Evolutionary conservation across 2,329 filamentous ascomycete species (phyloP), one percentile per base, ranked within the genome.

Genomic region (Aspergillus amoenus): DNA sequence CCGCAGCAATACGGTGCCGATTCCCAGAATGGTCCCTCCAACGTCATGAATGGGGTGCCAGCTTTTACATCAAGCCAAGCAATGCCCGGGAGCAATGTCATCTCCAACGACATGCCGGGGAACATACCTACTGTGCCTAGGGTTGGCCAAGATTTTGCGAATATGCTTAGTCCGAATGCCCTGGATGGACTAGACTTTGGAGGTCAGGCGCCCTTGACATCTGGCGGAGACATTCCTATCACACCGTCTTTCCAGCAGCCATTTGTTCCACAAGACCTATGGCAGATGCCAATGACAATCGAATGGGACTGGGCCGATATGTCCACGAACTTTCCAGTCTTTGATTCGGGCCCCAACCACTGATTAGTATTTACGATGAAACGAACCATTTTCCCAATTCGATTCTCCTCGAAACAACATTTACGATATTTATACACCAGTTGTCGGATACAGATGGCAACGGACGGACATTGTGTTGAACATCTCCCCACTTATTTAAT

Each of bases 231-330:
- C 32, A 68, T 70, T 11, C 67, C 69, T 55, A 69, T 77, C 37
- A 72, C 75, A 12, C 68, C 80, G 3, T 52, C 55, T 17, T 92
- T 93, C 69, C 88, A 93, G 67, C 90, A 95, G 64, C 93, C 93
- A 0, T 88, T 96, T 67, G 85, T 97, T 21, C 93, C 94, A 4
- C 91, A 93, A 66, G 94, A 97, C 75, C 76, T 97, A 24, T 99
- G 94, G 86, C 89, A 93, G 72, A 88, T 97, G 84, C 93, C 93
- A 1, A 96, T 96, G 88, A 95, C 91, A 3, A 82, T 97, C 21
- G 93, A 97, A 70, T 97, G 93, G 92, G 91, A 89, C 63, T 90
- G 87, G 87, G 84, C 77, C 3, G 78, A 80, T 55, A 74, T 77
- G 69, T 74, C 73, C 13, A 68, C 68, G 17, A 73, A 70, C 55